Evolutionary conservation across 768 basidiomycete genomes (phyloP), one percentile per base, ranked within the genome.

Genomic region (Leccinum boreale): DNA sequence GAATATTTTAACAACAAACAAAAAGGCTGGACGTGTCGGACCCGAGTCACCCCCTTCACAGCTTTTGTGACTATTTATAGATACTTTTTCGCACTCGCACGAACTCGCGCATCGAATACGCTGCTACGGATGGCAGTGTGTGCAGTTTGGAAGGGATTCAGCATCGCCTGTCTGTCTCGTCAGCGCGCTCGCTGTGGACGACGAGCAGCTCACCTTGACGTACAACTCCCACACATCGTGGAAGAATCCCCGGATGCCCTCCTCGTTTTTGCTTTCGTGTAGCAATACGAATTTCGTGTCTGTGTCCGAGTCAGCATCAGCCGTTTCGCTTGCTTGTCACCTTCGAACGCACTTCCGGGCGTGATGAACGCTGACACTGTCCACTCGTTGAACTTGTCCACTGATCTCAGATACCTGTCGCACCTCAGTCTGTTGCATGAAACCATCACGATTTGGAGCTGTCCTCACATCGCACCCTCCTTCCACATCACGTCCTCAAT

Each of bases 361-460:
- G 97, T 98, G 19, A 98, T 79, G 75, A 98, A 98, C 29, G 92
- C 94, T 15, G 97, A 98, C 19, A 98, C 87, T 3, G 86, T 95
- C 97, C 97, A 99, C 70, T 98, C 97, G 68, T 98, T 98, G 76
- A 98, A 97, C 77, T 89, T 92, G 80, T 99, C 97, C 58, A 98
- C 86, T 17, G 87, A 84, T 70, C 95, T 96, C 56, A 98, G 79
- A 73, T 98, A 98, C 90, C 97, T 98, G 68, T 42, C 47, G 52
- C 70, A 21, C 58, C 54, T 70, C 57, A 65, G 66, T 54, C 35
- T 23, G 46, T 19, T n/a, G 23, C 26, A 24, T 9, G 52, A 39
- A 45, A 42, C 55, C 56, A 58, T 57, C 57, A 56, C 10, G 51
- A 44, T 15, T 15, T n/a, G 36, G 14, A 15, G 17, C n/a, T 12